Conservation (phyloP, 164 flowering plant species). For the Chimonanthus praecox region DNA sequence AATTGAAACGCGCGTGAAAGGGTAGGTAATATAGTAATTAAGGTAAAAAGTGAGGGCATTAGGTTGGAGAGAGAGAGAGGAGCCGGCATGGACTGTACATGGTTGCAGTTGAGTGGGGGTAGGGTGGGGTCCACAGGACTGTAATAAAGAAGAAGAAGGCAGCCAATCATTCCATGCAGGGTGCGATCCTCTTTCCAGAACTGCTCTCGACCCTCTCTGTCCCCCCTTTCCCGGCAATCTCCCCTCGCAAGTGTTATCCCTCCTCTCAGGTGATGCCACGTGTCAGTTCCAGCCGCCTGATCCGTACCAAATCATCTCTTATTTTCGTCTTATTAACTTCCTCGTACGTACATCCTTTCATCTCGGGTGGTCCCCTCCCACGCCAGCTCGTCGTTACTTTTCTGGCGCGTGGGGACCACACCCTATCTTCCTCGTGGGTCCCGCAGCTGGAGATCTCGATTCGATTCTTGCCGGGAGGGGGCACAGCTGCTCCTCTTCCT, state of each 20-base stretch:
- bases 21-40: too few species aligned
- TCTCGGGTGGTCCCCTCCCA: constrained; percentile 4
- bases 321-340: constrained; percentile 7
- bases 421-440: neutral
- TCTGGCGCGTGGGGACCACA: constrained; percentile 6
- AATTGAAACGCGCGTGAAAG: too few species aligned
- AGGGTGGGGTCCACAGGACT: neutral
- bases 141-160: neutral
- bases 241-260: constrained; percentile 9
- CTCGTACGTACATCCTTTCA: constrained; percentile 16
- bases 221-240: constrained; percentile 28
- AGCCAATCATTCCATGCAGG: constrained; percentile 42
- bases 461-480: neutral
- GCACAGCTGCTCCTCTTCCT: neutral
- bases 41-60: too few species aligned
- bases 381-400: neutral
- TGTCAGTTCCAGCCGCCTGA: neutral
- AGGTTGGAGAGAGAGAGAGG: too few species aligned
- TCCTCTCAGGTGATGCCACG: neutral
- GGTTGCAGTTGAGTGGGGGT: neutral
- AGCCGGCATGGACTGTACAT: too few species aligned
- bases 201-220: constrained; percentile 34
- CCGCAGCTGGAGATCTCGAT: neutral
- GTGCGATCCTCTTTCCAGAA: constrained; percentile 29
- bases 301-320: neutral